A percentile compares a stretch with the other conserved stretches of the same genome.
Evolutionary conservation across 495 filamentous ascomycete species (phyloP).

Genomic region (Xylaria sp.): DNA sequence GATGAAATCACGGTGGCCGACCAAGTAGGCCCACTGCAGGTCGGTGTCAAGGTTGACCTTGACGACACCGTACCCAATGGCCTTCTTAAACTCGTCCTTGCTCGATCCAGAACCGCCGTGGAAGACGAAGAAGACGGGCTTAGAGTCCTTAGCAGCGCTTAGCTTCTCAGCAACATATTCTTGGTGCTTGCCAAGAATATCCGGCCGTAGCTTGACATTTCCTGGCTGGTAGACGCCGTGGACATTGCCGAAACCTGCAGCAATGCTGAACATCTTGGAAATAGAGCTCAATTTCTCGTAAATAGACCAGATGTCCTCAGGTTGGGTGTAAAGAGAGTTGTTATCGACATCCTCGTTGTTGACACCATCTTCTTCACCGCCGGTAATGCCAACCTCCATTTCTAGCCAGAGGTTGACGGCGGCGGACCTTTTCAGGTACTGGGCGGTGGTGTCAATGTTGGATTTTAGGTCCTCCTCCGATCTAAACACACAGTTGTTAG

Average conservation of each 20-base stretch:
- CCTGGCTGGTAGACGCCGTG: constrained; percentile 99
- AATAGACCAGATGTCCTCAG: constrained; percentile 91
- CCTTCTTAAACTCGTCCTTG: constrained; percentile 86
- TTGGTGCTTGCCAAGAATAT: constrained; percentile 95
- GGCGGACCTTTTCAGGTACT: constrained; percentile 87
- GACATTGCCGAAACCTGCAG: constrained; percentile 97
- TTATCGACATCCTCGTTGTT: constrained; percentile 93
- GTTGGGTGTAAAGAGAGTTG: constrained; percentile 95
- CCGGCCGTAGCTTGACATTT: constrained; percentile 94
- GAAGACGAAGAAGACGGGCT: constrained; percentile 99
- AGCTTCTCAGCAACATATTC: constrained; percentile 35
- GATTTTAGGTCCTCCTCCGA: constrained; percentile 84
- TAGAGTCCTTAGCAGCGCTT: constrained; percentile 64
- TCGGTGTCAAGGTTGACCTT: constrained; percentile 98
- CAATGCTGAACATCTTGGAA: constrained; percentile 95
- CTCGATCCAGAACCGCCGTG: constrained; percentile 93
- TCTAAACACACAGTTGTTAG: constrained; percentile 1
- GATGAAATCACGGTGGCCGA: constrained; percentile 92
- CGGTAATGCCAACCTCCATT: constrained; percentile 97
- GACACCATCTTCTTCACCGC: constrained; percentile 94
- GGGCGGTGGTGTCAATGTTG: constrained; percentile 90
- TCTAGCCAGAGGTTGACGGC: constrained; percentile 99
- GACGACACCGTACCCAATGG: constrained; percentile 91
- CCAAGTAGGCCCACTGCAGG: constrained; percentile 84
- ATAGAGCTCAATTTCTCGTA: constrained; percentile 80